Conservation (phyloP, 208 protist genomes). For the Acanthamoeba lugdunensis region DNA sequence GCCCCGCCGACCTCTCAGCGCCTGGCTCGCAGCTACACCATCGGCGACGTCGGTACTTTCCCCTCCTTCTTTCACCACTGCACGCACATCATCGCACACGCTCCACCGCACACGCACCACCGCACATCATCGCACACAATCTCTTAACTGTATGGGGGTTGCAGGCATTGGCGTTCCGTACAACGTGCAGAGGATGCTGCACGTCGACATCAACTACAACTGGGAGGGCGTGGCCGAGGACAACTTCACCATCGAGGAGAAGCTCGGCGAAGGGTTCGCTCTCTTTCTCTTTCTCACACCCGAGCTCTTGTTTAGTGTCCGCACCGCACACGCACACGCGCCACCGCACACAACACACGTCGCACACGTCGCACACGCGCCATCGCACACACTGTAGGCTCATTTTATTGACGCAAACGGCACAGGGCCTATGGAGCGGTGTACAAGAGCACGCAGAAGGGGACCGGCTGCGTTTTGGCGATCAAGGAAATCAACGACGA, state of each 20-base stretch:
- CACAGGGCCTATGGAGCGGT: background rate
- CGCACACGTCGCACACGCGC: no score
- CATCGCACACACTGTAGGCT: background rate
- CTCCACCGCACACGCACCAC: background rate
- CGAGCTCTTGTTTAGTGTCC: no score
- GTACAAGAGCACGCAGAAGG: slow-evolving; percentile 7
- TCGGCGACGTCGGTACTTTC: slow-evolving; percentile 10
- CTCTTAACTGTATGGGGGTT: background rate
- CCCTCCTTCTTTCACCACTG: background rate
- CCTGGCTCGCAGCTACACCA: background rate
- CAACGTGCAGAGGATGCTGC: slow-evolving; percentile 9
- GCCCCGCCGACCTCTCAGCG: background rate
- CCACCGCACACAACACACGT: no score
- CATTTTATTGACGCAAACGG: background rate
- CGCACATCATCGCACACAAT: background rate
- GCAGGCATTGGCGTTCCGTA: slow-evolving; percentile 55
- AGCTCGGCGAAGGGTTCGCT: slow-evolving; percentile 33
- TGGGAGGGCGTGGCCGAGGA: slow-evolving; percentile 37
- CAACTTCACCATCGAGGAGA: slow-evolving; percentile 35
- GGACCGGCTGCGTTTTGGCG: background rate
- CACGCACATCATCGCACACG: background rate
- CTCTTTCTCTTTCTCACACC: background rate
- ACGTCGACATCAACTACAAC: slow-evolving; percentile 35
- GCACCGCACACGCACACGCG: no score
- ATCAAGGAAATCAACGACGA: slow-evolving; percentile 17